Conservation (phyloP, 2,329 filamentous ascomycete genomes). For the Chrysosporium keratinophilum region DNA sequence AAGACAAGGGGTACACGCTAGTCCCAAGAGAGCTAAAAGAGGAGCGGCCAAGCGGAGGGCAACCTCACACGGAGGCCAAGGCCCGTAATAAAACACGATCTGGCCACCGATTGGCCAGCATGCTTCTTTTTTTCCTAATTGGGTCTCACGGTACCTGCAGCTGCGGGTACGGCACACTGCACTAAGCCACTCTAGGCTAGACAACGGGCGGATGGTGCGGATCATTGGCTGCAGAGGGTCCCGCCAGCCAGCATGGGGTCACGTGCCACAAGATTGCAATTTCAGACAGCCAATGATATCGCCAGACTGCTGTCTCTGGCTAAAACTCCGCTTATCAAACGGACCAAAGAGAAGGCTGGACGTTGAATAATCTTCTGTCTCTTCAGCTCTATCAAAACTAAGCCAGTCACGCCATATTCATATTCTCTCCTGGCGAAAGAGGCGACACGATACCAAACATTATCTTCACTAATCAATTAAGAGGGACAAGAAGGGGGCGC, state of each 20-base stretch:
- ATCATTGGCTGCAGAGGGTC: constrained; percentile 1
- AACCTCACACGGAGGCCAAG: background rate
- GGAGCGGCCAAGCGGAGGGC: background rate
- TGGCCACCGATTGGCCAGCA: background rate
- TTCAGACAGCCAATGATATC: background rate
- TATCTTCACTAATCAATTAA: background rate
- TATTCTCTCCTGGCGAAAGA: background rate
- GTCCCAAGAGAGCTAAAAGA: background rate
- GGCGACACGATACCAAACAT: background rate
- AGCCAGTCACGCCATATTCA: background rate
- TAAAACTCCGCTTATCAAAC: background rate
- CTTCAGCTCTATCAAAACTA: background rate
- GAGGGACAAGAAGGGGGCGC: background rate
- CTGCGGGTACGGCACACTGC: background rate
- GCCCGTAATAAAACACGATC: constrained; percentile 11
- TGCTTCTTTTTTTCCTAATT: background rate
- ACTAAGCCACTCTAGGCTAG: constrained; percentile 1
- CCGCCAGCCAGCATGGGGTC: too few relatives aligned
- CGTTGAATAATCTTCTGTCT: background rate
- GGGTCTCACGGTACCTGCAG: constrained; percentile 9
- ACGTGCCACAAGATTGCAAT: too few relatives aligned
- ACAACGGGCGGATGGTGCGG: background rate
- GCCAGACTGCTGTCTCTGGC: background rate
- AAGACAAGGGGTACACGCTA: background rate
- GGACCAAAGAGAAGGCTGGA: background rate